A percentile compares a stretch with the other conserved stretches of the same genome.
phyloP scores from a whole-genome alignment of 257 asterid genomes.

The Penstemon barbatus region DNA sequence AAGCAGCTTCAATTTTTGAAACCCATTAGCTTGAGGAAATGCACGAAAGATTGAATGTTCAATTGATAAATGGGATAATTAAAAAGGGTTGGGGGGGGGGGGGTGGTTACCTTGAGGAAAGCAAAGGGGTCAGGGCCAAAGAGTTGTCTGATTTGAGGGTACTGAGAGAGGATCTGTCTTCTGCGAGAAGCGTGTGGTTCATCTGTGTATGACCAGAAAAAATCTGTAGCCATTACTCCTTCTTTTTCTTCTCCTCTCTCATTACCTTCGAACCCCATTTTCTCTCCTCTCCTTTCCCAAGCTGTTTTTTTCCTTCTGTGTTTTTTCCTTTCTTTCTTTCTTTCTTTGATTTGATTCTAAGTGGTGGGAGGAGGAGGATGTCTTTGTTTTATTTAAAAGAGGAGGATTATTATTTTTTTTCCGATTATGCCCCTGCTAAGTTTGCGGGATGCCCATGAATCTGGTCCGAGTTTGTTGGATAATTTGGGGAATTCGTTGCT shows the following conservation, averaged over 20 bases:
- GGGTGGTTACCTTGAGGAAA: conserved; percentile 57
- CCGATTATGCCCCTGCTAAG: background rate
- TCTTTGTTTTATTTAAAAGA: background rate
- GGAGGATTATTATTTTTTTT: background rate
- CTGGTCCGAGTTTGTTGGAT: background rate
- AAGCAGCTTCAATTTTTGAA: conserved; percentile 9
- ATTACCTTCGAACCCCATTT: conserved; percentile 54
- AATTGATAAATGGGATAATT: too few species aligned
- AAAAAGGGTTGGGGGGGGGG: too few species aligned
- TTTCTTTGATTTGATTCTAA: conserved; percentile 2
- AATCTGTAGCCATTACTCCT: conserved; percentile 77
- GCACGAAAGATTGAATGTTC: too few species aligned
- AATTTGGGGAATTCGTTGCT: conserved; percentile 1
- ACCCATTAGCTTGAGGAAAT: background rate
- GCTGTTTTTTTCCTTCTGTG: background rate
- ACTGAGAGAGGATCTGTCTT: conserved; percentile 77
- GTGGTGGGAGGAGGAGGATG: background rate
- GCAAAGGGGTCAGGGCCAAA: conserved; percentile 95
- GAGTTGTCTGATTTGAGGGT: conserved; percentile 80
- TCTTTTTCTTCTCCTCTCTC: conserved; percentile 45
- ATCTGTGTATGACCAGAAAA: conserved; percentile 91
- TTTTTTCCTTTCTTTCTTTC: background rate
- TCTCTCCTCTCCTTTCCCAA: conserved; percentile 19
- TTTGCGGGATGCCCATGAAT: conserved; percentile 13
- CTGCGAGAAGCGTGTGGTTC: conserved; percentile 96